These are phyloP conservation scores for Neurospora tetrasperma DNA, from an alignment of 495 filamentous ascomycete genomes.

Conservation along the genomic window DNA sequence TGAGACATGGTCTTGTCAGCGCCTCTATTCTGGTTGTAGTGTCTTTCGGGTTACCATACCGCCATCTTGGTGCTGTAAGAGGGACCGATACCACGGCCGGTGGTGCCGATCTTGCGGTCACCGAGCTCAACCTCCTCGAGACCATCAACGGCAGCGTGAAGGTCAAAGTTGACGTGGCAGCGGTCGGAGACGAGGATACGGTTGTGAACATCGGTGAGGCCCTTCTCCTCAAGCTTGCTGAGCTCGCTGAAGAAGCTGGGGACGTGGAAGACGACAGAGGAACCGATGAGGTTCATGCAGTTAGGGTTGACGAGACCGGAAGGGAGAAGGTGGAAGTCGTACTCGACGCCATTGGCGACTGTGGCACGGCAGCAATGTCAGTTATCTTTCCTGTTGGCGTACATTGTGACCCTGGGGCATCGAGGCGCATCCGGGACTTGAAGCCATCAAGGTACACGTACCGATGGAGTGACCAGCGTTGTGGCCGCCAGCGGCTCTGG, in stretches of 20 bases:
- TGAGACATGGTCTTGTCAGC: not conserved
- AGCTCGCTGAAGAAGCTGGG: conserved; percentile 76
- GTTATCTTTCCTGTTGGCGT: not conserved
- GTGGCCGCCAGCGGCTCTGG: conserved; percentile 26
- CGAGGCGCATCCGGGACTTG: conserved; percentile 6
- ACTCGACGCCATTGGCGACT: conserved; percentile 30
- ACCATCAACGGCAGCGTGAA: conserved; percentile 74
- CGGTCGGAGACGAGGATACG: conserved; percentile 74
- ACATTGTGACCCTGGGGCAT: not conserved
- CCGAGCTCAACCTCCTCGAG: conserved; percentile 71
- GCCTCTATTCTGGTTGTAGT: not conserved
- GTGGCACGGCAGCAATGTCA: not conserved
- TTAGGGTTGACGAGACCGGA: conserved; percentile 66
- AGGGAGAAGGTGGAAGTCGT: conserved; percentile 52
- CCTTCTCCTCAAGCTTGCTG: conserved; percentile 57
- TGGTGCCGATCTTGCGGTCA: conserved; percentile 44
- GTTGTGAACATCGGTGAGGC: conserved; percentile 49
- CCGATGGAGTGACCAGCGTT: conserved; percentile 51
- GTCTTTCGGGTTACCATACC: conserved; percentile 3
- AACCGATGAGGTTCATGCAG: conserved; percentile 76
- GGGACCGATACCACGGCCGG: conserved; percentile 61
- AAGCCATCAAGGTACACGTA: conserved; percentile 30
- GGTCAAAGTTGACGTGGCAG: conserved; percentile 73
- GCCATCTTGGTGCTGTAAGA: conserved; percentile 75
- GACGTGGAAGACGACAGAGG: conserved; percentile 76